Evolutionary conservation across 805 yeast species (phyloP).

Genomic region (Starmerella floricola): DNA sequence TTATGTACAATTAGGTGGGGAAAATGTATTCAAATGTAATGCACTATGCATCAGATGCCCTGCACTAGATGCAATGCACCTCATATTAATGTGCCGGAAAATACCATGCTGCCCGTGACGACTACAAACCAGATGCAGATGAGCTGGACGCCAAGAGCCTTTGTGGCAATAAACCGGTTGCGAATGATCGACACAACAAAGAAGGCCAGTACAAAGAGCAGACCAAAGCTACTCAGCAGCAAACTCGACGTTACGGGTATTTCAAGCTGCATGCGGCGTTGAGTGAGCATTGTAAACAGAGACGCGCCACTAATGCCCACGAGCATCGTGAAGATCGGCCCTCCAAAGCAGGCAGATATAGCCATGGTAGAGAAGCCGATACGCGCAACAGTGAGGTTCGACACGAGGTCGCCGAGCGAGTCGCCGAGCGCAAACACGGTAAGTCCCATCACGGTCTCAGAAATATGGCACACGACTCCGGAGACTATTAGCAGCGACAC

Average conservation of each 20-base stretch:
- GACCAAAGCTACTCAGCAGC: constrained; percentile 33
- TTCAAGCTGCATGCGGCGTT: constrained; percentile 24
- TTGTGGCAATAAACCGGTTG: constrained; percentile 34
- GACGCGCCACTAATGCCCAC: constrained; percentile 76
- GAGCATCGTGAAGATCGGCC: constrained; percentile 68
- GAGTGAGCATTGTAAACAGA: constrained; percentile 32
- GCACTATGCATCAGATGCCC: no score
- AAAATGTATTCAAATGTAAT: no score
- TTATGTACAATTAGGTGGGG: no score
- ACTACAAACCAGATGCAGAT: constrained; percentile 34
- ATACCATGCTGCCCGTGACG: no score
- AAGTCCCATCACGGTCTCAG: constrained; percentile 73
- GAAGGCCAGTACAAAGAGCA: constrained; percentile 33
- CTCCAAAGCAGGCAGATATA: constrained; percentile 89
- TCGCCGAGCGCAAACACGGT: constrained; percentile 89
- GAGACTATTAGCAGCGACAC: constrained; percentile 51
- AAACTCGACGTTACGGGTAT: constrained; percentile 31
- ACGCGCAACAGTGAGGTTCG: constrained; percentile 66
- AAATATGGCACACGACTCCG: constrained; percentile 46
- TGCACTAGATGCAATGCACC: no score
- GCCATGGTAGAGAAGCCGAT: constrained; percentile 85
- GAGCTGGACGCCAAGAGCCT: constrained; percentile 32
- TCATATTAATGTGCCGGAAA: no score
- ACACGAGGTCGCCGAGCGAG: constrained; percentile 78
- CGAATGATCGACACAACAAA: constrained; percentile 33